phyloP scores from a whole-genome alignment of 768 basidiomycete genomes.

The Boletus rex-veris region DNA sequence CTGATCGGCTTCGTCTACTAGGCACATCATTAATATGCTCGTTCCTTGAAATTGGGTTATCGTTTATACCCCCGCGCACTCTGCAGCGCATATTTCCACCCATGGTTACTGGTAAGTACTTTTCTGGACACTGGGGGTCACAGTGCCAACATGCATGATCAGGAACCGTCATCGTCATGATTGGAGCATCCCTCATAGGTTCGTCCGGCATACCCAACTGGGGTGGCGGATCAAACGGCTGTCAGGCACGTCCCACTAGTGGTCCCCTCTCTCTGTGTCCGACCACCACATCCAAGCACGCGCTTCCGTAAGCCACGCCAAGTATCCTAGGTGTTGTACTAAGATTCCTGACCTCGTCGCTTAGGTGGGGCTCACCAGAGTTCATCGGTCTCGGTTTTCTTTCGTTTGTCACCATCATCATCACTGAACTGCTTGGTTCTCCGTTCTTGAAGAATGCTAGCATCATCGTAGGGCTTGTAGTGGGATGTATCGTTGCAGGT shows the following conservation, averaged over 20 bases:
- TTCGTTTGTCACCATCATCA: conserved; percentile 69
- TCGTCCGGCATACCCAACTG: conserved; percentile 73
- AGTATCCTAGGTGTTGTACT: not conserved
- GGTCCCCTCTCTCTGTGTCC: conserved; percentile 75
- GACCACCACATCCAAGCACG: conserved; percentile 61
- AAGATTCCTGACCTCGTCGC: not conserved
- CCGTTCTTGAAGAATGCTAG: conserved; percentile 82
- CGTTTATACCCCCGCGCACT: conserved; percentile 64
- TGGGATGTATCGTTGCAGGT: conserved; percentile 81
- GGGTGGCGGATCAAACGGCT: conserved; percentile 81
- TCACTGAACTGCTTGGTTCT: conserved; percentile 79
- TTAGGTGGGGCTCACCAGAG: conserved; percentile 75
- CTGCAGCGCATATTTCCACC: conserved; percentile 75
- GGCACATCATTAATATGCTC: conserved; percentile 77
- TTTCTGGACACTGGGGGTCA: not conserved
- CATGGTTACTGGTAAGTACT: conserved; percentile 59
- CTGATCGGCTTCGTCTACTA: conserved; percentile 29
- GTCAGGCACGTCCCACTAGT: conserved; percentile 52
- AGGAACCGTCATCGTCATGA: conserved; percentile 79
- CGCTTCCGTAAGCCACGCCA: conserved; percentile 49
- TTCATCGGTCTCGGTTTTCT: conserved; percentile 88
- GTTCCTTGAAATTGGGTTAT: conserved; percentile 75
- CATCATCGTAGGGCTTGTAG: conserved; percentile 68
- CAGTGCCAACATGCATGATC: not conserved
- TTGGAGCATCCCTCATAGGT: conserved; percentile 75